Evolutionary conservation across 2,329 filamentous ascomycete species (phyloP).

Genomic region (Monilinia fructigena): DNA sequence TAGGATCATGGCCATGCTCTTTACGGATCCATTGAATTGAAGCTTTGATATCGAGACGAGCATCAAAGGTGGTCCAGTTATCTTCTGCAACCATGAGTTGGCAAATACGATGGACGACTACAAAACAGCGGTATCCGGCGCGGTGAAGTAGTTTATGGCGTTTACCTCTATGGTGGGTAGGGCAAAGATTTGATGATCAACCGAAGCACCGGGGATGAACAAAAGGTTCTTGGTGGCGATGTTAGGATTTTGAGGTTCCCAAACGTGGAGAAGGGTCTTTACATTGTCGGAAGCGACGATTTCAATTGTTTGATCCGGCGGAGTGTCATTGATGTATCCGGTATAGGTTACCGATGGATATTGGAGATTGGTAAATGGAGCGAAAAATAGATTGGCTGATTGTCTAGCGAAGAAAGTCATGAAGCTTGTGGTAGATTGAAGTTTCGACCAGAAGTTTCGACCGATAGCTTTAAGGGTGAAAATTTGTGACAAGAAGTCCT

Average conservation of each 20-base stretch:
- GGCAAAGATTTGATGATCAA: conserved; percentile 62
- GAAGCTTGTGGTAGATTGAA: conserved; percentile 50
- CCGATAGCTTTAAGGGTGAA: conserved; percentile 54
- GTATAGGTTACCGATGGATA: conserved; percentile 50
- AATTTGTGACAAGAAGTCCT: conserved; percentile 56
- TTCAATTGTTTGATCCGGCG: conserved; percentile 45
- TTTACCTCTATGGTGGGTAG: conserved; percentile 63
- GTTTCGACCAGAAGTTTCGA: conserved; percentile 46
- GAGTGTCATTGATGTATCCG: conserved; percentile 54
- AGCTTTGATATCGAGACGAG: conserved; percentile 58
- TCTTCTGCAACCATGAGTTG: conserved; percentile 50
- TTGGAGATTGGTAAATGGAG: conserved; percentile 55
- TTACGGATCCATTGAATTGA: conserved; percentile 53
- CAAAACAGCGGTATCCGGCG: conserved; percentile 59
- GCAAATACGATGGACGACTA: conserved; percentile 58
- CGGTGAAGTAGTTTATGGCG: conserved; percentile 62
- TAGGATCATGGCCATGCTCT: conserved; percentile 40
- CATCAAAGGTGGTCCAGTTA: conserved; percentile 59
- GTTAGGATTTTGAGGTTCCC: conserved; percentile 48
- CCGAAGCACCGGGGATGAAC: conserved; percentile 61
- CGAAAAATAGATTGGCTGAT: conserved; percentile 53
- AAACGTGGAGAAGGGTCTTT: conserved; percentile 54
- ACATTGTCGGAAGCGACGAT: conserved; percentile 54
- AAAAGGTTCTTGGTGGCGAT: conserved; percentile 52
- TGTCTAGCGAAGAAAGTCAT: conserved; percentile 56